Percentiles rank a stretch among this genome's conserved stretches.
Evolutionary conservation across 805 yeast species (phyloP).

Genomic region (Saturnispora mendoncae): DNA sequence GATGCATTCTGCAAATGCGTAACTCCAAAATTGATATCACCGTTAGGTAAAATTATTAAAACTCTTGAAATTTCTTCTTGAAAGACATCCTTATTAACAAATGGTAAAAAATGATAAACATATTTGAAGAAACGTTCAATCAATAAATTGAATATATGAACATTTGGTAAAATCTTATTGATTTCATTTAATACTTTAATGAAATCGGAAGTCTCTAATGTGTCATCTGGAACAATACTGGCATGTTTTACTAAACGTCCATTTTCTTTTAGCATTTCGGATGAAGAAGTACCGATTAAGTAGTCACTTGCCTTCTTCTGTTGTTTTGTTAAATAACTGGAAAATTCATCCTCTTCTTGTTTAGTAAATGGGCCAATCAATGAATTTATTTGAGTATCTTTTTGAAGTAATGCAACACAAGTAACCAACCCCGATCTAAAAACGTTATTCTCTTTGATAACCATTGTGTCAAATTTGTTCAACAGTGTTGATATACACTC

Average conservation of each 20-base stretch:
- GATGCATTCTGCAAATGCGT: slow-evolving; percentile 25
- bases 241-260: too few species aligned
- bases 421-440: slow-evolving; percentile 38
- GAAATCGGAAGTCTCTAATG: not conserved
- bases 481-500: slow-evolving; percentile 34
- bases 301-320: not conserved
- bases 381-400: slow-evolving; percentile 29
- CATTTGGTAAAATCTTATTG: slow-evolving; percentile 34
- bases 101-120: slow-evolving; percentile 41
- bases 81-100: slow-evolving; percentile 39
- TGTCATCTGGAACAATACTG: too few species aligned
- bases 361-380: slow-evolving; percentile 26
- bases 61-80: slow-evolving; percentile 31
- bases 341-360: slow-evolving; percentile 20
- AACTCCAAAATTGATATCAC: slow-evolving; percentile 16
- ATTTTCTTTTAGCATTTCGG: slow-evolving; percentile 3
- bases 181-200: slow-evolving; percentile 20
- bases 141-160: slow-evolving; percentile 32
- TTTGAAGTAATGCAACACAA: slow-evolving; percentile 30
- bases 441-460: slow-evolving; percentile 36
- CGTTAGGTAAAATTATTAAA: slow-evolving; percentile 20
- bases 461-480: slow-evolving; percentile 33
- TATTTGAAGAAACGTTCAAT: slow-evolving; percentile 36
- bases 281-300: not conserved
- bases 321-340: not conserved